Evolutionary conservation across 768 basidiomycete genomes (phyloP), one percentile per base, ranked within the genome.

Genomic region (Psilocybe tampanensis): DNA sequence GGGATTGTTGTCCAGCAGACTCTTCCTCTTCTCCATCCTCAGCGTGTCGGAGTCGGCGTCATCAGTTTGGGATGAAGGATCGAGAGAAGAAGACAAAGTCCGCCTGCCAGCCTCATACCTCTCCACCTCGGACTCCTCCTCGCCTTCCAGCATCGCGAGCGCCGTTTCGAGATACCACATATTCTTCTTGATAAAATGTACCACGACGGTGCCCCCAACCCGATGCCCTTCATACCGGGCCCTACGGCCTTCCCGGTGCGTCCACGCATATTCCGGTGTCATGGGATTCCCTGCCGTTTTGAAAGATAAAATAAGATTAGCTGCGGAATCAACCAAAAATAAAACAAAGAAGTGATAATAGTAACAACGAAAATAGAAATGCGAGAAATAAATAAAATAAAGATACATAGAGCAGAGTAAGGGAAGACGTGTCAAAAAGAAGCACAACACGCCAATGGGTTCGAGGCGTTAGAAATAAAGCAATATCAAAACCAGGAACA

Each of bases 131-230:
- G 85, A 86, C 55, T 82, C 74, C 57, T 93, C 88, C 26, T 87
- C 84, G n/a, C 86, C 84, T 52, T 90, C 92, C 24, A 98, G 77
- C 22, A 99, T 76, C 17, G 94, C 94, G 11, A 94, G 74, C 11
- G 94, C 92, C 5, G 95, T 92, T 75, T 99, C 96, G 63, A 95
- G 72, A 74, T 91, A 98, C 96, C 96, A 99, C 75, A 92, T 90
- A 61, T 92, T 86, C 70, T 93, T 90, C 86, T 98, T 99, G 80
- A 99, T 89, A 70, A 93, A 98, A 74, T 99, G 96, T 50, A 99
- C 94, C 19, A 94, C 91, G 44, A 95, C 82, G 2, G 96, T 99
- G 5, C 96, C 97, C 3, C 96, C 96, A 8, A 94, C 84, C 19
- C 90, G 86, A 56, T 81, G 75, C 44, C 79, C 79, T 61, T 85